These are phyloP conservation scores for Lactarius vividus DNA, from an alignment of 768 basidiomycete genomes.

Conservation along the genomic window DNA sequence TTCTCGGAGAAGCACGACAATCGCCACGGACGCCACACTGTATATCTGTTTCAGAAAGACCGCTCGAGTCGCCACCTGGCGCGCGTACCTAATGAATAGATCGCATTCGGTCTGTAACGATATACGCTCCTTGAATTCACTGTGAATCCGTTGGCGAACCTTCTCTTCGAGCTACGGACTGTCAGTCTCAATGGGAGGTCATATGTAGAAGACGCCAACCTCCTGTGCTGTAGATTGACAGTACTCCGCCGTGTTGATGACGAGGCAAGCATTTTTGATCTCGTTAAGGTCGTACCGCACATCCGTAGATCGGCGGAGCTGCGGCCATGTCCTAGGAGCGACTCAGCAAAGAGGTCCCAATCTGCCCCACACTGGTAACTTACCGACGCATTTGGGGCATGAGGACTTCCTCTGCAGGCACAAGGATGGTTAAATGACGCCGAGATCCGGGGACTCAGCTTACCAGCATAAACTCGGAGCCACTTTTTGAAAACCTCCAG, in stretches of 20 bases:
- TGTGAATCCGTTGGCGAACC: constrained; percentile 76
- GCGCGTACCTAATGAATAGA: constrained; percentile 76
- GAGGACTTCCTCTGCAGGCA: constrained; percentile 79
- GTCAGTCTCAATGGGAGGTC: background rate
- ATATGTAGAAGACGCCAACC: constrained; percentile 40
- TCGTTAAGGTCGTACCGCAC: constrained; percentile 72
- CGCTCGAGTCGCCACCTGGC: background rate
- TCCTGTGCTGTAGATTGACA: constrained; percentile 90
- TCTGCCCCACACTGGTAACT: constrained; percentile 17
- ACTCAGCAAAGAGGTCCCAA: background rate
- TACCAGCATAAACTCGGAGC: constrained; percentile 90
- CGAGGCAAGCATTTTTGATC: constrained; percentile 77
- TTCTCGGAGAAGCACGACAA: constrained; percentile 76
- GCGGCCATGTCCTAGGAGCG: constrained; percentile 39
- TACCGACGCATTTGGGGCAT: constrained; percentile 71
- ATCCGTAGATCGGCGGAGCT: constrained; percentile 70
- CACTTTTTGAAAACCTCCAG: constrained; percentile 86
- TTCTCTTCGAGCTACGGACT: constrained; percentile 81
- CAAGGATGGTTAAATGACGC: constrained; percentile 22
- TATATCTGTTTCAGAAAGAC: background rate
- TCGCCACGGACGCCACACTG: constrained; percentile 83
- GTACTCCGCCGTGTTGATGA: constrained; percentile 97
- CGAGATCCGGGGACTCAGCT: constrained; percentile 25
- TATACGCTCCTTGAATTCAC: constrained; percentile 73
- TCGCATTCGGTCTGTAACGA: constrained; percentile 85